These are phyloP conservation scores for Lentinula aciculospora DNA, from an alignment of 768 basidiomycete species.

Conservation along the genomic window DNA sequence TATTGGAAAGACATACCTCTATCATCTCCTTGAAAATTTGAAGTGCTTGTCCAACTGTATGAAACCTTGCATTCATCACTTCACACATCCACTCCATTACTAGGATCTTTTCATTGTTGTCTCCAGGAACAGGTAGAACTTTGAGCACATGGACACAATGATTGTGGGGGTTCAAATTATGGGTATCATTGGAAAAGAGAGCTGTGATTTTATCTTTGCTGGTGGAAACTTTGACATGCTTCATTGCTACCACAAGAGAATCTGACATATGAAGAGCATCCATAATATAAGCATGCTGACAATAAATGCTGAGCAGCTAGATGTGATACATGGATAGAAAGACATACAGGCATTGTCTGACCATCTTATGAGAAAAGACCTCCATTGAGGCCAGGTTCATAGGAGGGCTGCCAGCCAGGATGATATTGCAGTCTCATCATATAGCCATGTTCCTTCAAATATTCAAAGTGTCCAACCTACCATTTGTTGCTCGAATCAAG, in stretches of 20 bases:
- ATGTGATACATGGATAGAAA: background rate
- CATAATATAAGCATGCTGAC: background rate
- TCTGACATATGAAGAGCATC: constrained; percentile 17
- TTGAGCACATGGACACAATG: constrained; percentile 23
- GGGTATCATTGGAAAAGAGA: constrained; percentile 14
- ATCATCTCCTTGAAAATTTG: constrained; percentile 23
- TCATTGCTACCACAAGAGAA: constrained; percentile 15
- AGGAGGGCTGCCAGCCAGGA: constrained; percentile 17
- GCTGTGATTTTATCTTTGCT: constrained; percentile 12
- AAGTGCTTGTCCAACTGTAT: constrained; percentile 23
- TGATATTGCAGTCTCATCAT: constrained; percentile 11
- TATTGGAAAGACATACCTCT: constrained; percentile 15
- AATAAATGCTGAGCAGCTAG: background rate
- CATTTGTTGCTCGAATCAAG: constrained; percentile 3
- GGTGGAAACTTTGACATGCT: constrained; percentile 8
- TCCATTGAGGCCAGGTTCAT: background rate
- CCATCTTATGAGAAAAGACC: background rate
- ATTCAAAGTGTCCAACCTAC: constrained; percentile 12
- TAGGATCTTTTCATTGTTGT: constrained; percentile 11
- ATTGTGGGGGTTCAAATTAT: constrained; percentile 17
- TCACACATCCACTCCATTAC: constrained; percentile 21
- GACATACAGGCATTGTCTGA: background rate
- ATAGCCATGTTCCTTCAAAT: constrained; percentile 13
- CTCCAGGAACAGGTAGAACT: constrained; percentile 14
- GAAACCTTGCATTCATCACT: constrained; percentile 16